Conservation (phyloP, 768 basidiomycete genomes). For the Trametes meyenii region DNA sequence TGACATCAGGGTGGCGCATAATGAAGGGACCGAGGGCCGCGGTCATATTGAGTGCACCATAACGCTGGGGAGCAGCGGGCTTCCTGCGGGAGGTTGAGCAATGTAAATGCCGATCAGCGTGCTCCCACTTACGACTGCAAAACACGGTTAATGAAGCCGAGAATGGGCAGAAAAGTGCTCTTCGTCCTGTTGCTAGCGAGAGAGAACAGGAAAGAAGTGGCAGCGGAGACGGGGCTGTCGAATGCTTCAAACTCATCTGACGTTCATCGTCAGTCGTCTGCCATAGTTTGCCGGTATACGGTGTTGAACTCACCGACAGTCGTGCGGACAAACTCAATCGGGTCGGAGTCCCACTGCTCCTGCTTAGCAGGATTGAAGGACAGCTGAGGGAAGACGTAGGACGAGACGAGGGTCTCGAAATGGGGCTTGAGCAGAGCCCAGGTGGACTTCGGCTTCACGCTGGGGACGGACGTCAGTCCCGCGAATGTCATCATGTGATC, state of each 20-base stretch:
- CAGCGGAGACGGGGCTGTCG: conserved; percentile 75
- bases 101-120: neutral
- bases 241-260: conserved; percentile 83
- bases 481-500: conserved; percentile 5
- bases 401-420: conserved; percentile 73
- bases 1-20: conserved; percentile 83
- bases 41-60: conserved; percentile 85
- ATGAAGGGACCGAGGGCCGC: conserved; percentile 76
- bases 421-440: conserved; percentile 89
- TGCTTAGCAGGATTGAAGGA: conserved; percentile 72
- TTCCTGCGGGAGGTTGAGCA: conserved; percentile 34
- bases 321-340: conserved; percentile 78
- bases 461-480: conserved; percentile 33
- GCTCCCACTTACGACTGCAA: conserved; percentile 56
- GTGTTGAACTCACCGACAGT: conserved; percentile 58
- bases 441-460: conserved; percentile 92
- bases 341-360: conserved; percentile 79
- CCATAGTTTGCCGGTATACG: neutral
- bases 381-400: conserved; percentile 85
- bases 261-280: neutral
- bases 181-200: conserved; percentile 81
- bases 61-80: conserved; percentile 65
- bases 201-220: conserved; percentile 78
- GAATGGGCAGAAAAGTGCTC: conserved; percentile 78
- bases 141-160: conserved; percentile 77